A percentile compares a stretch with the other conserved stretches of the same genome.
These are phyloP conservation scores for Arabis hirsuta DNA, from an alignment of 345 rosid species.

Conservation along the genomic window DNA sequence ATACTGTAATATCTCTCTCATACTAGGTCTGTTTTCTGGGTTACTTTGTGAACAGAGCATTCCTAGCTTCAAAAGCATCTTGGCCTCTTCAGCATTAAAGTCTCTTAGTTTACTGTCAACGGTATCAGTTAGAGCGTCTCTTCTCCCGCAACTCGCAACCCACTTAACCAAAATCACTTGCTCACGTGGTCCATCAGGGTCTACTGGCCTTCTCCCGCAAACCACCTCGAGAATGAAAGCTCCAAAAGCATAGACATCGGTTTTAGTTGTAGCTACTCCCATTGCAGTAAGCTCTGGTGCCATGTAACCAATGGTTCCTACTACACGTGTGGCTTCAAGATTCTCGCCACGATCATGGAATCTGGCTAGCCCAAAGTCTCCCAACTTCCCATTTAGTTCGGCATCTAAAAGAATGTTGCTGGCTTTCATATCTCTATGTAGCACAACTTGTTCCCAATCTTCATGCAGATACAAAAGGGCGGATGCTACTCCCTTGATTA, in stretches of 20 bases:
- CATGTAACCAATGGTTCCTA: constrained; percentile 51
- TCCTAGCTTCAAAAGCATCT: constrained; percentile 54
- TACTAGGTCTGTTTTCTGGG: constrained; percentile 49
- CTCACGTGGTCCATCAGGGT: constrained; percentile 11
- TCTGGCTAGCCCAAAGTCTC: constrained; percentile 55
- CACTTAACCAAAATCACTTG: constrained; percentile 37
- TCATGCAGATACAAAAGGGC: too few relatives aligned
- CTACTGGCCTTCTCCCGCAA: constrained; percentile 52
- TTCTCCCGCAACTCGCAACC: constrained; percentile 32
- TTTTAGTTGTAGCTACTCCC: constrained; percentile 39
- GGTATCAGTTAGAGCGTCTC: constrained; percentile 30
- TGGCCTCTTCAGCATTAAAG: constrained; percentile 46
- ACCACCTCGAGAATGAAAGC: constrained; percentile 46
- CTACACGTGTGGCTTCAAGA: constrained; percentile 46
- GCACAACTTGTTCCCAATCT: too few relatives aligned
- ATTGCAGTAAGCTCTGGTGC: constrained; percentile 48
- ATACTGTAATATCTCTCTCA: constrained; percentile 6
- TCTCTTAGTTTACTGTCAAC: constrained; percentile 36
- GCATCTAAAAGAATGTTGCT: too few relatives aligned
- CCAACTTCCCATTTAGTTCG: constrained; percentile 14
- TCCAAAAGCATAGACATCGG: constrained; percentile 50
- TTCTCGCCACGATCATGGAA: constrained; percentile 43
- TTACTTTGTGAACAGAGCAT: constrained; percentile 51
- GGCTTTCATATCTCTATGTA: too few relatives aligned
- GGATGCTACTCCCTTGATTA: too few relatives aligned